Evolutionary conservation across 176 grass and related monocot species (phyloP), one percentile per base, ranked within the genome.

Genomic region (Aegilops bicornis): DNA sequence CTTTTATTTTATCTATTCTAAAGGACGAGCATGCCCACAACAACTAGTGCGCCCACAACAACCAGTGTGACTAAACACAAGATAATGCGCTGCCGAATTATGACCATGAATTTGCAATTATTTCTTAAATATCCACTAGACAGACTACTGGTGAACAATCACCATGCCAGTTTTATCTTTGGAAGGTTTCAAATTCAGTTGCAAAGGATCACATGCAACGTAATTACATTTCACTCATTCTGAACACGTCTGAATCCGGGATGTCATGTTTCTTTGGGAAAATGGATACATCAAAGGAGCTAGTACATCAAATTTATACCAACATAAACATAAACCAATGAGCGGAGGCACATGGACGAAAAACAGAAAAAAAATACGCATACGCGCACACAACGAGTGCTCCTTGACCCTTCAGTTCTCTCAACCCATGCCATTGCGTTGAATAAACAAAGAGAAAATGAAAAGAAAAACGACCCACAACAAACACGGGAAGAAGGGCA

Each of bases 101-200:
- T 30, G 4, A 80, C 32, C n/a, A 84, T 40, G 23, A 89, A 79
- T 84, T 65, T 84, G 58, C 76, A 80, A 4, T 19, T 84, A 81
- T 85, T 37, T 13, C 25, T 77, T 35, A 27, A 33, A 15, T 56
- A 82, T 56, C 45, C 59, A 61, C 59, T 10, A 23, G 7, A 24
- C 3, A 61, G 4, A 64, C 62, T 64, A 64, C 11, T 5, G 4
- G 20, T 82, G 36, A 36, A 23, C 14, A 58, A 82, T 56, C 48
- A 20, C 24, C 65, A 82, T 22, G 12, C 16, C 22, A 50, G 31
- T 45, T 14, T 35, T 68, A 31, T 36, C 7, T 71, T 82, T n/a
- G 10, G 61, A 76, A 48, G 8, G 61, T 36, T 3, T 19, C 25
- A 59, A 76, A 16, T 77, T 33, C 10, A 45, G 14, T 68, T 60